Base-by-base conservation (phyloP, 2,329 filamentous ascomycete genomes). In the Stenocarpella maydis region DNA sequence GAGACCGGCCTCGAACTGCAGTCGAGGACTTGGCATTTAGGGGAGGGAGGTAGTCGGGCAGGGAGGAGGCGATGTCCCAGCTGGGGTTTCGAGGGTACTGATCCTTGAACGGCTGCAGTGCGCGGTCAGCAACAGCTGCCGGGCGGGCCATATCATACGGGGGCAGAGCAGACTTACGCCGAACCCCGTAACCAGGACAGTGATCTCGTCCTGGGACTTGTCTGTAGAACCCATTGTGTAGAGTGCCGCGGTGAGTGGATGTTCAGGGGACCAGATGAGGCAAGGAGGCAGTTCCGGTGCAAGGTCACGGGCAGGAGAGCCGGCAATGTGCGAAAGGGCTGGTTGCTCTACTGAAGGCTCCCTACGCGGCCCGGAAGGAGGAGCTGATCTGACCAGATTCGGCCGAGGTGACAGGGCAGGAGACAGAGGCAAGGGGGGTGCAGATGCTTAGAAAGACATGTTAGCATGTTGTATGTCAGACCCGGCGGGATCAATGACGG, bases 71-170 rank as follows among this genome's bases (percentile, higher is more conserved):
- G 76, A 97, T 95, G 76, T 95, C 87, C 86, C 89, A 95, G 3
- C 93, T 94, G 10, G 94, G 93, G 77, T 97, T 97, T 70, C 90
- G 82, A 34, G 90, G 88, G 76, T 90, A 90, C 53, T 90, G 82
- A n/a, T 81, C 84, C 74, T 91, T 90, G 79, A 97, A 97, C 1
- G 94, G 91, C 92, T 95, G n/a, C 41, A 34, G 14, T 6, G 5
- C 7, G 21, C 41, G 15, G 54, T 71, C 7, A 71, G 69, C 15
- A 45, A 28, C 37, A 60, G n/a, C 21, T 19, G 34, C 24, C 49
- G 19, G 28, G 21, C 28, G 12, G 17, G 54, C 14, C 9, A 17
- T 31, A 17, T 24, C 7, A 10, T 45, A 10, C 28, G 37, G 39
- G 15, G 31, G 17, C 31, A 39, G 49, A 37, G 37, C 54, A 54